Evolutionary conservation across 2,329 filamentous ascomycete genomes (phyloP), one percentile per base, ranked within the genome.

Genomic region (Venturia effusa): DNA sequence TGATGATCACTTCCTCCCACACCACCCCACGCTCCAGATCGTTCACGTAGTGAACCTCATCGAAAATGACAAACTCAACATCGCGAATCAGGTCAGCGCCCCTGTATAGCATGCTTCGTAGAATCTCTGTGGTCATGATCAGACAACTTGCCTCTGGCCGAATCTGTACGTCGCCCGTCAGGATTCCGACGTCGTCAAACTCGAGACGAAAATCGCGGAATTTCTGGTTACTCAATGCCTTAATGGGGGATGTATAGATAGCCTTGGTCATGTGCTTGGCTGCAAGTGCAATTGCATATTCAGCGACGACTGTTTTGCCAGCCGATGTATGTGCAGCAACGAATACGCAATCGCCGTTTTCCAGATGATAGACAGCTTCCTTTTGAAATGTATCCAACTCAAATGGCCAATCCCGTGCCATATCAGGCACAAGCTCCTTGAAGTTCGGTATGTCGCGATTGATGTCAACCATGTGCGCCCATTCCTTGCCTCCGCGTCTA

Each of bases 191-290:
- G 74, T 99, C 94, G 66, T 96, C 92, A 70, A 99, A 99, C 0
- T 85, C 86, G 64, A 87, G 83, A 64, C 92, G 85, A 74, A 99
- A 99, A 73, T 99, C 94, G 67, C 94, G 86, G 76, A 97, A 99
- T 74, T 99, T 99, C 73, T 99, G 94, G 73, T 99, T 99, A 76
- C 94, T 97, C 64, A 99, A 79, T 2, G 94, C 94, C 74, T 99
- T 99, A 79, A 99, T 99, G 0, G 94, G 94, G 0, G 94, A 97
- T 0, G 94, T 99, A 74, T 99, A 99, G 67, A 99, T 99, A 27
- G 94, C 93, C 74, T 99, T 99, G 10, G 94, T 99, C 93, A 97
- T 97, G 74, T 99, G 94, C 72, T 93, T 95, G n/a, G 91, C 88
- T 37, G 94, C 94, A 65, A 99, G 80, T 7, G 94, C 92, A 74